Conservation (phyloP, 2,329 filamentous ascomycete species). For the Diplocarpon rosae region DNA sequence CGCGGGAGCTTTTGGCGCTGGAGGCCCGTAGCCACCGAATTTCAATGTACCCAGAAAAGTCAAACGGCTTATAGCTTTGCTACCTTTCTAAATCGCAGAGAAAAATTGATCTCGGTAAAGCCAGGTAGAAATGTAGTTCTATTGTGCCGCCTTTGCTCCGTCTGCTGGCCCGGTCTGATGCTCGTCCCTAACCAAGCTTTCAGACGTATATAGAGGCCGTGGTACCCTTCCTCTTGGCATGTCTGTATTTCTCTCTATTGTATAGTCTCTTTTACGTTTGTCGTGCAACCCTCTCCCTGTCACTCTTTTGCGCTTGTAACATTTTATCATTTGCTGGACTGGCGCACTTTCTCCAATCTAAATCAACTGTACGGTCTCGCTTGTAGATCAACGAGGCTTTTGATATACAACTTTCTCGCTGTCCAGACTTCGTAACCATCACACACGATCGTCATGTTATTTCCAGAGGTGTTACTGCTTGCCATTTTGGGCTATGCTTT, state of each 20-base stretch:
- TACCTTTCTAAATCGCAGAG: neutral
- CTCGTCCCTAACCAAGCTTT: too few species aligned
- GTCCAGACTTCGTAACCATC: neutral
- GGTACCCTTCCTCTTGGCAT: too few species aligned
- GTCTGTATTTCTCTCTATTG: too few species aligned
- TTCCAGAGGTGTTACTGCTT: constrained; percentile 5
- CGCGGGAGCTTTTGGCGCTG: neutral
- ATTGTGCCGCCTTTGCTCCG: too few species aligned
- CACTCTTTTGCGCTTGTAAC: constrained; percentile 8
- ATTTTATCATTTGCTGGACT: constrained; percentile 5
- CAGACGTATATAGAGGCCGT: too few species aligned
- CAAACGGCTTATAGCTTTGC: neutral
- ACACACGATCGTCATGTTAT: constrained; percentile 7
- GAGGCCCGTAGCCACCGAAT: neutral
- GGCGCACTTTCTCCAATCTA: constrained; percentile 3
- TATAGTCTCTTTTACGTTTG: too few species aligned
- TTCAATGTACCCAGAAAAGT: neutral
- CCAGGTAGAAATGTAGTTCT: neutral
- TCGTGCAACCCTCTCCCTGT: neutral
- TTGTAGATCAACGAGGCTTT: constrained; percentile 14
- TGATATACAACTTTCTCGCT: neutral
- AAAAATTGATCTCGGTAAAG: constrained; percentile 1
- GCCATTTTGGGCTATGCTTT: constrained; percentile 4
- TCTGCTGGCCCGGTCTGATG: too few species aligned
- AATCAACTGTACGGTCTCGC: constrained; percentile 5